phyloP scores from a whole-genome alignment of 352 stramenopile genomes.

The Stramenopiles sp. region DNA sequence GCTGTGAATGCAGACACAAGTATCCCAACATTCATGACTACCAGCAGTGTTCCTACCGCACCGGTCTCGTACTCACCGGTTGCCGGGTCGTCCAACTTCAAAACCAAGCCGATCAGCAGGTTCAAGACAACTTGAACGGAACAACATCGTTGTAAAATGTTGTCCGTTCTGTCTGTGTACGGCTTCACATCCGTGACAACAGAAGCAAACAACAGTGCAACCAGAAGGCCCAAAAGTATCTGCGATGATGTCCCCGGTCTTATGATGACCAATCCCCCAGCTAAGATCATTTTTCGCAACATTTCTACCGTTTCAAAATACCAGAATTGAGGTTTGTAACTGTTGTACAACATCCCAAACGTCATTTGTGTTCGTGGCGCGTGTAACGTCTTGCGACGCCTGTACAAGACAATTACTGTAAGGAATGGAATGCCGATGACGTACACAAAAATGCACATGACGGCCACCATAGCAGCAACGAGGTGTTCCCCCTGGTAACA shows the following conservation, averaged over 20 bases:
- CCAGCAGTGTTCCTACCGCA: too few relatives aligned
- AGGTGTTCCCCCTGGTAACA: background rate
- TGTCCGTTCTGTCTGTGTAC: background rate
- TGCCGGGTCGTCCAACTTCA: constrained; percentile 7
- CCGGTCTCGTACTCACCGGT: background rate
- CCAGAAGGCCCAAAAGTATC: background rate
- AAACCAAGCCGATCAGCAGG: background rate
- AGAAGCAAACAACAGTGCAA: background rate
- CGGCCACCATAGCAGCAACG: background rate
- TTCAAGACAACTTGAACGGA: background rate
- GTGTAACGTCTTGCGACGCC: background rate
- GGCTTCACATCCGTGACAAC: background rate
- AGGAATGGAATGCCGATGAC: background rate
- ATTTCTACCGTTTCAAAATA: constrained; percentile 7
- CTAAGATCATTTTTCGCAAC: background rate
- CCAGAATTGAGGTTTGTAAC: background rate
- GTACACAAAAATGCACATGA: background rate
- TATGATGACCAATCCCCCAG: background rate
- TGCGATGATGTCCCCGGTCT: background rate
- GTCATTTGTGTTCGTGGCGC: background rate
- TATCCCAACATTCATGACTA: too few relatives aligned
- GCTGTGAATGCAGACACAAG: too few relatives aligned
- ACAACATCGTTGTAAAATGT: background rate
- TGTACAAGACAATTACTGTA: background rate
- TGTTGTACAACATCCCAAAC: background rate